Conservation (phyloP, 768 basidiomycete species). For the Exsudoporus frostii region DNA sequence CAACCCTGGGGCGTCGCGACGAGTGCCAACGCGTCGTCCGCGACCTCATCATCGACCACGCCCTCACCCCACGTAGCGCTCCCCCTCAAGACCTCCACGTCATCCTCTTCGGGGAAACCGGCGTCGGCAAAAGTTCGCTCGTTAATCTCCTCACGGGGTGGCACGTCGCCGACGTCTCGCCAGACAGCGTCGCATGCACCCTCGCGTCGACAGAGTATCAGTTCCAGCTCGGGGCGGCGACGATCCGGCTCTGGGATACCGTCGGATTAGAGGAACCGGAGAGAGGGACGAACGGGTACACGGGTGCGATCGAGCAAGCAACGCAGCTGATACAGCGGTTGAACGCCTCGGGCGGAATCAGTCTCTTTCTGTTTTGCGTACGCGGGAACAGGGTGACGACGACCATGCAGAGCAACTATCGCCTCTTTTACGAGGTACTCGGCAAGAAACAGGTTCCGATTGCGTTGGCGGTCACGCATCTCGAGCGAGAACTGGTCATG, state of each 20-base stretch:
- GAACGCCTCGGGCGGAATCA: slow-evolving; percentile 25
- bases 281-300: slow-evolving; percentile 14
- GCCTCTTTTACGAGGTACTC: slow-evolving; percentile 39
- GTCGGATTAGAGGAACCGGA: slow-evolving; percentile 30
- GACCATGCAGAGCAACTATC: slow-evolving; percentile 30
- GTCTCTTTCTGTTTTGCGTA: slow-evolving; percentile 32
- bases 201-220: slow-evolving; percentile 27
- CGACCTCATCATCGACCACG: slow-evolving; percentile 21
- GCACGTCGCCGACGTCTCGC: slow-evolving; percentile 24
- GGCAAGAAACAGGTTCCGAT: slow-evolving; percentile 38
- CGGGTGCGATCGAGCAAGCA: slow-evolving; percentile 28
- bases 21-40: slow-evolving; percentile 24
- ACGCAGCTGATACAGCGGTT: slow-evolving; percentile 31
- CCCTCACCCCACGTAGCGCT: slow-evolving; percentile 19
- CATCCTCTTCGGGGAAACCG: slow-evolving; percentile 42
- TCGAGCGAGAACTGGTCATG: slow-evolving; percentile 33
- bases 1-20: slow-evolving; percentile 16
- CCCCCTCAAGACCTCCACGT: slow-evolving; percentile 27
- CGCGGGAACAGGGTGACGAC: slow-evolving; percentile 30
- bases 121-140: slow-evolving; percentile 33
- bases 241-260: slow-evolving; percentile 32
- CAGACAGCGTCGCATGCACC: slow-evolving; percentile 31
- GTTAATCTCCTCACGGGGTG: slow-evolving; percentile 38
- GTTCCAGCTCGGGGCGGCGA: slow-evolving; percentile 22
- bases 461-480: slow-evolving; percentile 37